These are phyloP conservation scores for Aspergillus pseudotamarii DNA, from an alignment of 2,329 filamentous ascomycete genomes.

Conservation along the genomic window DNA sequence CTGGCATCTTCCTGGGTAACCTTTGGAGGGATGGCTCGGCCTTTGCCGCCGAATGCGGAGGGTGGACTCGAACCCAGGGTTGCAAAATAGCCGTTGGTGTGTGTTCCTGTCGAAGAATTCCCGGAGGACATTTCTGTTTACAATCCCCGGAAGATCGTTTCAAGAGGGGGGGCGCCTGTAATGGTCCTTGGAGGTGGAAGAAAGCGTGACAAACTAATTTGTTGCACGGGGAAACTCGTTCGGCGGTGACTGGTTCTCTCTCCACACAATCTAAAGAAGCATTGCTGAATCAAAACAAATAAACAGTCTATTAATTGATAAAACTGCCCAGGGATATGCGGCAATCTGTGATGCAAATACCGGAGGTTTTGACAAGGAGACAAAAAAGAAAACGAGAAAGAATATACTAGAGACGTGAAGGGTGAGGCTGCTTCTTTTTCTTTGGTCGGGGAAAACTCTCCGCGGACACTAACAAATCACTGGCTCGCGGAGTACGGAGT, in stretches of 20 bases:
- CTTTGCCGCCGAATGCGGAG: conserved; percentile 34
- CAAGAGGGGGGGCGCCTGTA: not conserved
- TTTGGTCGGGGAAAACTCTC: conserved; percentile 3
- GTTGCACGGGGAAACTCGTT: conserved; percentile 15
- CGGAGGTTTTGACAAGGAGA: not conserved
- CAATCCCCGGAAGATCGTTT: not conserved
- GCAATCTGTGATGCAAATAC: not conserved
- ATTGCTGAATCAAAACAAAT: conserved; percentile 18
- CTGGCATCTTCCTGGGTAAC: conserved; percentile 32
- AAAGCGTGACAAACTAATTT: conserved; percentile 12
- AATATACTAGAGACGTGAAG: not conserved
- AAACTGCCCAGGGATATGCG: not conserved
- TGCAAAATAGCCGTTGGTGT: conserved; percentile 26
- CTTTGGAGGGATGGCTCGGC: conserved; percentile 35
- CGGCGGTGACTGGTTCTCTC: conserved; percentile 13
- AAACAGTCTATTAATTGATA: not conserved
- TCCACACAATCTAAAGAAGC: conserved; percentile 16
- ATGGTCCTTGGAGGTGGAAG: not conserved
- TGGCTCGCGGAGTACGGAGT: not conserved
- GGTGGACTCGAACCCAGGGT: conserved; percentile 28
- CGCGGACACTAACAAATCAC: conserved; percentile 6
- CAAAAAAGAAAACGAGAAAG: conserved; percentile 8
- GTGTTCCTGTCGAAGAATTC: conserved; percentile 27
- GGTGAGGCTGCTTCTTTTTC: conserved; percentile 1
- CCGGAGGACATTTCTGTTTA: conserved; percentile 29